phyloP scores from a whole-genome alignment of 345 rosid genomes.

The Excoecaria agallocha region DNA sequence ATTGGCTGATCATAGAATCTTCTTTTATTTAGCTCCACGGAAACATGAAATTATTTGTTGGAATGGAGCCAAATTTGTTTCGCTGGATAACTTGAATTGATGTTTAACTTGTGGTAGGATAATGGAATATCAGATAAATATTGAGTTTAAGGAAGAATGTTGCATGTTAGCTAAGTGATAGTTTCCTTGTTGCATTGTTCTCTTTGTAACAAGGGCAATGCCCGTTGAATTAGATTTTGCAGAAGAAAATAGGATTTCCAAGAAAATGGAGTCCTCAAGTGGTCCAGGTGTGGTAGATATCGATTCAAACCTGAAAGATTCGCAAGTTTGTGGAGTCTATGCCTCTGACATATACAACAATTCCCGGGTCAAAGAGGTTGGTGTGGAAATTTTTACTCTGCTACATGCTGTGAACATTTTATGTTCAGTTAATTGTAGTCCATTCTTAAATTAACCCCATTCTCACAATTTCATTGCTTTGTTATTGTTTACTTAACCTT shows the following conservation, averaged over 20 bases:
- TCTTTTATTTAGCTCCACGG: neutral
- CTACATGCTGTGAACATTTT: neutral
- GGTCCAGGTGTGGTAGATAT: slow-evolving; percentile 53
- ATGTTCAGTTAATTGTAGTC: slow-evolving; percentile 9
- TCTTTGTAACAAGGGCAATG: neutral
- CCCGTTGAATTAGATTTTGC: slow-evolving; percentile 34
- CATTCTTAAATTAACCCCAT: slow-evolving; percentile 2
- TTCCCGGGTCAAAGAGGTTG: slow-evolving; percentile 70
- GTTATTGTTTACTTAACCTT: slow-evolving; percentile 1
- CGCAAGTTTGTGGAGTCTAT: slow-evolving; percentile 68
- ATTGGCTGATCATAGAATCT: neutral
- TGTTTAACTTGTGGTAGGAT: neutral
- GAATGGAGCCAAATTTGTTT: neutral
- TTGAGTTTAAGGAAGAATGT: slow-evolving; percentile 2
- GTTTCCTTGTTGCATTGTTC: slow-evolving; percentile 10
- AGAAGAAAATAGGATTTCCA: slow-evolving; percentile 42
- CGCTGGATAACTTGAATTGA: slow-evolving; percentile 8
- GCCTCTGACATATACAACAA: slow-evolving; percentile 67
- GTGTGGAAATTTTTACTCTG: slow-evolving; percentile 21
- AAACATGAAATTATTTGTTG: neutral
- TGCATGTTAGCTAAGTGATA: neutral
- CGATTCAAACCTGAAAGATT: slow-evolving; percentile 65
- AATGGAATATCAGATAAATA: neutral
- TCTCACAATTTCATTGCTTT: slow-evolving; percentile 9
- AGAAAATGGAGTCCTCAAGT: slow-evolving; percentile 29